These are phyloP conservation scores for Thelonectria blattea DNA, from an alignment of 2,329 filamentous ascomycete genomes.

Conservation along the genomic window DNA sequence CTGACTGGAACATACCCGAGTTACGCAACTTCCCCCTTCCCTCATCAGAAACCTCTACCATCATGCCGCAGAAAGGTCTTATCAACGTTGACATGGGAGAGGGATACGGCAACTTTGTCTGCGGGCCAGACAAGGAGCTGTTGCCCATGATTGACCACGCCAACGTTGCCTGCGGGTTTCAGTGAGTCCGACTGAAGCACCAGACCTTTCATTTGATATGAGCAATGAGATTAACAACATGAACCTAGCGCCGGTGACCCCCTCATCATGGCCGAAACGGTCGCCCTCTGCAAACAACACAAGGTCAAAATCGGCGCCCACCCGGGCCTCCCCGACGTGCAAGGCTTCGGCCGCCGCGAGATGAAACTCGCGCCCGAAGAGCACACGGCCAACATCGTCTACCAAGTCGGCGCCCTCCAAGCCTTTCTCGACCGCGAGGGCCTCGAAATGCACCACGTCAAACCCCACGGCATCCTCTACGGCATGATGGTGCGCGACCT, in stretches of 20 bases:
- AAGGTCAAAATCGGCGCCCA: conserved; percentile 26
- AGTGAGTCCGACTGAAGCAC: conserved; percentile 36
- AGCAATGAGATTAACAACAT: too few relatives aligned
- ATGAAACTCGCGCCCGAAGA: conserved; percentile 26
- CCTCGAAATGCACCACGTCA: conserved; percentile 27
- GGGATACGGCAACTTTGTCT: conserved; percentile 52
- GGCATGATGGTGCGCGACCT: conserved; percentile 38
- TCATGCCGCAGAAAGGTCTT: conserved; percentile 22
- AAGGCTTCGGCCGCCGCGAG: conserved; percentile 30
- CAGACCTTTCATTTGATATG: too few relatives aligned
- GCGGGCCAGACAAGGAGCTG: conserved; percentile 63
- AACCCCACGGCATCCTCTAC: conserved; percentile 37
- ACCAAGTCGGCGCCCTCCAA: conserved; percentile 25
- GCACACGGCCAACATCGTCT: conserved; percentile 27
- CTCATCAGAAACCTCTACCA: background rate
- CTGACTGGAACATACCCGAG: background rate
- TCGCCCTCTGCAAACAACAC: conserved; percentile 25
- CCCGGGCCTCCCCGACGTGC: conserved; percentile 26
- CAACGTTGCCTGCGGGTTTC: conserved; percentile 65
- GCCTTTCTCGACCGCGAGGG: conserved; percentile 26
- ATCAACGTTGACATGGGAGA: conserved; percentile 56
- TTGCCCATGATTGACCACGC: conserved; percentile 66
- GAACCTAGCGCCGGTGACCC: conserved; percentile 24
- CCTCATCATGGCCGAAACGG: conserved; percentile 27
- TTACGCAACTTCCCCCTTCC: too few relatives aligned